phyloP scores from a whole-genome alignment of 1,139 yeast genomes.

The Pichia sp. region DNA sequence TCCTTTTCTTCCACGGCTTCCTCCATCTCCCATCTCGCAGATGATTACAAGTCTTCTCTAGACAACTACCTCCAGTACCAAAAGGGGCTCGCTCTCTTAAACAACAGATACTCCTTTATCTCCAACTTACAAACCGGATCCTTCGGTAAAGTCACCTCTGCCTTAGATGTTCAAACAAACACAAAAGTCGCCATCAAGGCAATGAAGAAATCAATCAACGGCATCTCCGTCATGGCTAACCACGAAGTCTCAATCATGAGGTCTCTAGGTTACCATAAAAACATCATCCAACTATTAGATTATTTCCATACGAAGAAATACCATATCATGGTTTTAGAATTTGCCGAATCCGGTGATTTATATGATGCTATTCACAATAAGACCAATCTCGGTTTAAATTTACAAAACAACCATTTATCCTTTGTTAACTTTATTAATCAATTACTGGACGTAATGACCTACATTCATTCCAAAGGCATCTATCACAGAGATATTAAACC shows the following conservation, averaged over 20 bases:
- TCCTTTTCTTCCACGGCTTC: neutral
- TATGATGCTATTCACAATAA: slow-evolving; percentile 38
- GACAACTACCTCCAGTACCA: slow-evolving; percentile 37
- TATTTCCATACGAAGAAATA: slow-evolving; percentile 38
- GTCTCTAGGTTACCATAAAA: slow-evolving; percentile 32
- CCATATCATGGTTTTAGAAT: slow-evolving; percentile 43
- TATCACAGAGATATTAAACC: slow-evolving; percentile 53
- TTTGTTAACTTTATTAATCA: slow-evolving; percentile 34
- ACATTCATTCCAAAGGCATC: slow-evolving; percentile 39
- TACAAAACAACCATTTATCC: slow-evolving; percentile 23
- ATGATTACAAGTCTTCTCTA: slow-evolving; percentile 24
- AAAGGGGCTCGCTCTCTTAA: slow-evolving; percentile 29
- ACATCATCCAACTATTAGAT: slow-evolving; percentile 41
- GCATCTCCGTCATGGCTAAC: slow-evolving; percentile 34
- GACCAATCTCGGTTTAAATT: slow-evolving; percentile 25
- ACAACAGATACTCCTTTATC: slow-evolving; percentile 34
- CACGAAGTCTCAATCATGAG: slow-evolving; percentile 42
- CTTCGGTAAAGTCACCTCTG: slow-evolving; percentile 47
- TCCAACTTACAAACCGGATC: slow-evolving; percentile 44
- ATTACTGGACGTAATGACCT: slow-evolving; percentile 35
- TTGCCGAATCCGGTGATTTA: slow-evolving; percentile 44
- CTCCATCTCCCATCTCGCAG: slow-evolving; percentile 10
- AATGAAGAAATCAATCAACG: slow-evolving; percentile 31
- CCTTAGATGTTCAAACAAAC: slow-evolving; percentile 32
- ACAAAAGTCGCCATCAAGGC: slow-evolving; percentile 41